These are phyloP conservation scores for Trichoderma hamatum DNA, from an alignment of 2,329 filamentous ascomycete genomes.

Conservation along the genomic window DNA sequence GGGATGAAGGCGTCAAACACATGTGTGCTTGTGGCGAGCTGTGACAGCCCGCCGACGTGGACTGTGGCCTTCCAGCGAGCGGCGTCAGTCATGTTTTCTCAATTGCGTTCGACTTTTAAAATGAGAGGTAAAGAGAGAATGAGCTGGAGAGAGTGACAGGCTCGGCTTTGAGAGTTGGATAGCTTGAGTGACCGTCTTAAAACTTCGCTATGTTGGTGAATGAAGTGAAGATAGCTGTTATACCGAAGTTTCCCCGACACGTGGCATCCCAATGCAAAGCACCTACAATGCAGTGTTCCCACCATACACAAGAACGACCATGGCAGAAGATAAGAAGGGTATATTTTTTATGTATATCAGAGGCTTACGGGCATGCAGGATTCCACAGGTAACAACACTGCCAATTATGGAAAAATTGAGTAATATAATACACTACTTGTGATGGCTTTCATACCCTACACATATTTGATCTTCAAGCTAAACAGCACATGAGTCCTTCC, in stretches of 20 bases:
- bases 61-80: constrained; percentile 87
- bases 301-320: too few relatives aligned
- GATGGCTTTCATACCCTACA: not conserved
- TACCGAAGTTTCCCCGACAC: constrained; percentile 11
- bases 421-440: not conserved
- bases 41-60: constrained; percentile 86
- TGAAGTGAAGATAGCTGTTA: not conserved
- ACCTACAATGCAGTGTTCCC: not conserved
- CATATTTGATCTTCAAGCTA: not conserved
- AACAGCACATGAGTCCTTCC: not conserved
- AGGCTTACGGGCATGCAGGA: not conserved
- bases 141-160: not conserved
- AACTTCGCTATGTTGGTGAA: not conserved
- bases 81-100: constrained; percentile 72
- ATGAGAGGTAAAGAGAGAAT: not conserved
- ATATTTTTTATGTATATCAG: not conserved
- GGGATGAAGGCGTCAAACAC: constrained; percentile 92
- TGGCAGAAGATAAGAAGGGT: not conserved
- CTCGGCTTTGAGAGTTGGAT: not conserved
- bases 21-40: constrained; percentile 72
- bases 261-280: not conserved
- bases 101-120: not conserved
- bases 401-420: not conserved
- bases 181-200: constrained; percentile 2
- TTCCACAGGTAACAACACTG: not conserved